A percentile compares a stretch with the other conserved stretches of the same genome.
Conservation (phyloP, 192 early-diverging fungal genomes). For the Coemansia sp. region DNA sequence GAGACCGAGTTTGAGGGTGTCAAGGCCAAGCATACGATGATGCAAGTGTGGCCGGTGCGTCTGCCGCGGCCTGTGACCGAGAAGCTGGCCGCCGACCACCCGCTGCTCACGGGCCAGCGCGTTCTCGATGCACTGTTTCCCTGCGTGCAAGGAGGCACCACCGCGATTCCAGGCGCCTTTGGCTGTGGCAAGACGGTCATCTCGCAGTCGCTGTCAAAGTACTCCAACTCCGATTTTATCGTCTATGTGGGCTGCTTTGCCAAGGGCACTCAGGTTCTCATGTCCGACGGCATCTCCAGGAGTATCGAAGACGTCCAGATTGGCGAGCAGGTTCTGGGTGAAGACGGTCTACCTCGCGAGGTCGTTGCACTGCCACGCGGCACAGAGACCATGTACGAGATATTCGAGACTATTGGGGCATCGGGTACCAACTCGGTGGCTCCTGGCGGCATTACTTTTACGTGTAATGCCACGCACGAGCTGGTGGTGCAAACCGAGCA, state of each 20-base stretch:
- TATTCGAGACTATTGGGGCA: slow-evolving; percentile 13
- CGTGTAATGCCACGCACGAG: slow-evolving; percentile 43
- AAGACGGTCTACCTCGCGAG: slow-evolving; percentile 44
- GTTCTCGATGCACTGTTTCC: slow-evolving; percentile 99
- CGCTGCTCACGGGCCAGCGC: slow-evolving; percentile 96
- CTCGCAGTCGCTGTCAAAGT: slow-evolving; percentile 98
- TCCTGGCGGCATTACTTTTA: slow-evolving; percentile 17
- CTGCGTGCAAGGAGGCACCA: slow-evolving; percentile 98
- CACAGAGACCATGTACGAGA: slow-evolving; percentile 43
- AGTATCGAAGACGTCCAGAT: slow-evolving; percentile 37
- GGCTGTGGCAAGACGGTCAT: slow-evolving; percentile 99
- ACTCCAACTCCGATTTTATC: slow-evolving; percentile 99
- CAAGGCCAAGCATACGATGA: slow-evolving; percentile 90
- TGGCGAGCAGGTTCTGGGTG: slow-evolving; percentile 44
- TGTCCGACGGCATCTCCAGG: slow-evolving; percentile 51
- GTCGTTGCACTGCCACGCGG: slow-evolving; percentile 51
- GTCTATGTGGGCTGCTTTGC: slow-evolving; percentile 91
- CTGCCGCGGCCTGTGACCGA: slow-evolving; percentile 92
- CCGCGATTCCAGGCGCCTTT: slow-evolving; percentile 99
- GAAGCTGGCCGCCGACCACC: slow-evolving; percentile 94
- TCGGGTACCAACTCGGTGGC: background rate
- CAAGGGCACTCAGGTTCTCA: slow-evolving; percentile 63
- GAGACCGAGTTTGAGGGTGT: slow-evolving; percentile 98
- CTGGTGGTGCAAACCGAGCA: slow-evolving; percentile 44
- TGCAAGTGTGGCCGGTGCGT: slow-evolving; percentile 98